Base-by-base conservation (phyloP, 805 yeast genomes). In the Candida germanica region DNA sequence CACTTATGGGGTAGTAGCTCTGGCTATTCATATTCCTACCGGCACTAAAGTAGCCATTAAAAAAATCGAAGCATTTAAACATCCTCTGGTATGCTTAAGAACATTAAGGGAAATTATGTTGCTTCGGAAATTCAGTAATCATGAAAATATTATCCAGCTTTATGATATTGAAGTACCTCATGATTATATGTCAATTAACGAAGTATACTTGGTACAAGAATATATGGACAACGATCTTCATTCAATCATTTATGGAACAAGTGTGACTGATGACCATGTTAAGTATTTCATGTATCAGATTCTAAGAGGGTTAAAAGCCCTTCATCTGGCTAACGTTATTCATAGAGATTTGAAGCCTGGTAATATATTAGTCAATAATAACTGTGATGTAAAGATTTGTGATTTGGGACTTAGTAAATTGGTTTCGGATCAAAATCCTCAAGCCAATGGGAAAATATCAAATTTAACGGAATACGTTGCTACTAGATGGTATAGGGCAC, bases 401-500 rank as follows among this genome's bases (percentile, higher is more conserved):
- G 93, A 84, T 59, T 83, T 84, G 60, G 93, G 93, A 0, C 58
- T 84, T 15, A 80, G 89, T 1, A 64, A 91, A 37, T 65, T 72
- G 24, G 74, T 44, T 18, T 29, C 34, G 5, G 21, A 21, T 7
- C 15, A 6, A 2, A 13, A 26, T 20, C n/a, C n/a, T n/a, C 17
- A n/a, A 33, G 36, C 29, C 27, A 22, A 2, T 22, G 25, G 10
- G 20, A 28, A 23, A 2, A 55, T 64, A 17, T 55, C 82, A 0
- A 73, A 73, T 44, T 65, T 83, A 64, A 84, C 91, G 0, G 91
- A 84, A 53, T 84, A 84, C 47, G 93, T 84, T 3, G 91, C 91
- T 3, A 84, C 93, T 6, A 65, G 93, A 48, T 84, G 91, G 91
- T 84, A 84, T 54, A 63, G 93, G 35, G 91, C 91, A 0, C 91